Conservation (phyloP, 495 filamentous ascomycete species). For the Tuber indicum region DNA sequence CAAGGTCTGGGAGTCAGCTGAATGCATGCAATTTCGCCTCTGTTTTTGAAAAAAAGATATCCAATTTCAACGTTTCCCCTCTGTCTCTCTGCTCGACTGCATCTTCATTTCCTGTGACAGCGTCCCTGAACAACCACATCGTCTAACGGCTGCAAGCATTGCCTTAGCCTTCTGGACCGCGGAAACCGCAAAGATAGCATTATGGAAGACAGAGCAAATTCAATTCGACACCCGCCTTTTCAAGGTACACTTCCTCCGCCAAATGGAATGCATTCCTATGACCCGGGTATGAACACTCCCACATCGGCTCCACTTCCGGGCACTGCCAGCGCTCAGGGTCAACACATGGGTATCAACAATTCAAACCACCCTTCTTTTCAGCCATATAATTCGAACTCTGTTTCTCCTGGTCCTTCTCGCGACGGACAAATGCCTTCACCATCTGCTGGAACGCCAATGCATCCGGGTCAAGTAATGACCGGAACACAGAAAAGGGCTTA, state of each 20-base stretch:
- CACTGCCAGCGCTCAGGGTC: conserved; percentile 23
- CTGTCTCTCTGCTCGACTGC: conserved; percentile 25
- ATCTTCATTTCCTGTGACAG: conserved; percentile 32
- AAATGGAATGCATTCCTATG: conserved; percentile 35
- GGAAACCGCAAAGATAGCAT: conserved; percentile 11
- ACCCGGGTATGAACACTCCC: conserved; percentile 29
- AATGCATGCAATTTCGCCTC: conserved; percentile 32
- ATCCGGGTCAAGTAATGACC: conserved; percentile 43
- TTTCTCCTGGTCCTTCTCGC: conserved; percentile 39
- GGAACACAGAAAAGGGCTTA: conserved; percentile 84
- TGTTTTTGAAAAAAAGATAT: conserved; percentile 30
- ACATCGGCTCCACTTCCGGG: conserved; percentile 26
- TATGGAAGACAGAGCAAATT: conserved; percentile 37
- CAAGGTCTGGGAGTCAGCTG: conserved; percentile 34
- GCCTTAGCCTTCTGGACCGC: conserved; percentile 19
- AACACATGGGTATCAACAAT: conserved; percentile 31
- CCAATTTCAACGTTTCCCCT: conserved; percentile 22
- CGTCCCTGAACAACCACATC: conserved; percentile 15
- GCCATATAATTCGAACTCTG: conserved; percentile 39
- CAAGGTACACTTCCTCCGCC: conserved; percentile 31
- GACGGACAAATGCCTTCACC: conserved; percentile 39
- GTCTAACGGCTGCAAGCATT: conserved; percentile 33
- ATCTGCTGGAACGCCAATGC: conserved; percentile 29
- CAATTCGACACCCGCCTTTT: conserved; percentile 33
- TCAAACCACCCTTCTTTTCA: conserved; percentile 31